Percentiles rank a stretch among this genome's conserved stretches.
Evolutionary conservation across 345 rosid species (phyloP).

Genomic region (Arabis alpina): DNA sequence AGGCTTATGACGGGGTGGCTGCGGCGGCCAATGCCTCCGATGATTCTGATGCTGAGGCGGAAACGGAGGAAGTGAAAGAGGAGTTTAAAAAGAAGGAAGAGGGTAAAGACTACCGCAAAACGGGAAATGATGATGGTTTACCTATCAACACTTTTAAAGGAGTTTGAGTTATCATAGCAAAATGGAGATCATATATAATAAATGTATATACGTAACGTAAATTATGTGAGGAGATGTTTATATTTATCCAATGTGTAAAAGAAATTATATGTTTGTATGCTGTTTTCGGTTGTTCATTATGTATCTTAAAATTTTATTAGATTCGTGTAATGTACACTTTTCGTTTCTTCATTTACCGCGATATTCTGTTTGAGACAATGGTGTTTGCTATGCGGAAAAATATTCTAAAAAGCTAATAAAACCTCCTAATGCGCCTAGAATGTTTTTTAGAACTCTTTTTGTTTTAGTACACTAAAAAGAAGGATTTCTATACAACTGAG

Average conservation of each 20-base stretch:
- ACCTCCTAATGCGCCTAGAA: no score
- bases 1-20: conserved; percentile 41
- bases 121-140: conserved; percentile 29
- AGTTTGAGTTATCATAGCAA: conserved; percentile 12
- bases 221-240: no score
- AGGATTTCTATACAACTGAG: no score
- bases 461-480: no score
- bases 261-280: not conserved
- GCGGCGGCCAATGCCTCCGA: conserved; percentile 33
- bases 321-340: no score
- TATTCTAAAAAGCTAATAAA: no score
- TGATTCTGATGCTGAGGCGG: conserved; percentile 27
- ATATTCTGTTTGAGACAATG: no score
- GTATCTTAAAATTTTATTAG: no score
- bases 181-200: conserved; percentile 2
- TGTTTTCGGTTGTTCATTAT: no score
- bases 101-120: conserved; percentile 28
- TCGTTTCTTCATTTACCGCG: no score
- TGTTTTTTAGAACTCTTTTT: no score
- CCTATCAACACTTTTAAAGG: conserved; percentile 41
- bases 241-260: not conserved
- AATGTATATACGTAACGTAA: not conserved
- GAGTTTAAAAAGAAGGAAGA: conserved; percentile 36
- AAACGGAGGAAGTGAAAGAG: conserved; percentile 33
- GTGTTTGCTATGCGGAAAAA: no score